These are phyloP conservation scores for Aspergillus niger DNA, from an alignment of 2,329 filamentous ascomycete species.

Conservation along the genomic window DNA sequence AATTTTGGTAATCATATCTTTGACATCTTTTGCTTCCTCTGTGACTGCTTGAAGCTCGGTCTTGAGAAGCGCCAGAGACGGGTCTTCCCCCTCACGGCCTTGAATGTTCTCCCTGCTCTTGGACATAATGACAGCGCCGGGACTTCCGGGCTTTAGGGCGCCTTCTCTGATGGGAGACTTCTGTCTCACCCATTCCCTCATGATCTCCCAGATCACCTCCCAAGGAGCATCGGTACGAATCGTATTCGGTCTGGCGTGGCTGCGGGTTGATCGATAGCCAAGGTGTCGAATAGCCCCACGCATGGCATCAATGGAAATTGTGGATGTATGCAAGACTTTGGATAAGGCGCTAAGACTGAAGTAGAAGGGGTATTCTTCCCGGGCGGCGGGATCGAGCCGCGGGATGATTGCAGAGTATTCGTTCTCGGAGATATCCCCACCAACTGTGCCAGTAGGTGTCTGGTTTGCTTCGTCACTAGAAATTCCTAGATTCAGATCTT, in stretches of 20 bases:
- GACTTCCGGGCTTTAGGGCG: conserved; percentile 67
- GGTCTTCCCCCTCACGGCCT: conserved; percentile 36
- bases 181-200: conserved; percentile 87
- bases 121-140: conserved; percentile 70
- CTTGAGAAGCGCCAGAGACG: conserved; percentile 35
- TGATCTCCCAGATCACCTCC: conserved; percentile 86
- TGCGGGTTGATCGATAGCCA: conserved; percentile 80
- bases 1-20: conserved; percentile 45
- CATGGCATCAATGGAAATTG: conserved; percentile 76
- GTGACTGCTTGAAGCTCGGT: conserved; percentile 39
- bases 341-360: conserved; percentile 74
- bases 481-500: conserved; percentile 50
- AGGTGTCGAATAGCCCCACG: conserved; percentile 78
- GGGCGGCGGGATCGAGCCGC: conserved; percentile 59
- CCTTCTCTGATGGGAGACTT: conserved; percentile 74
- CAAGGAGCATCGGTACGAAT: conserved; percentile 94
- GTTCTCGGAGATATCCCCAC: conserved; percentile 18
- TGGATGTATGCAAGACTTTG: conserved; percentile 75
- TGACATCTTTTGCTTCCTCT: conserved; percentile 36
- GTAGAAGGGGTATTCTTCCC: conserved; percentile 83
- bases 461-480: conserved; percentile 16
- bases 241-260: conserved; percentile 84
- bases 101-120: conserved; percentile 38
- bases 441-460: conserved; percentile 13
- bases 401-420: conserved; percentile 41